phyloP scores from a whole-genome alignment of 768 basidiomycete species.

The Psilocybe sp. region DNA sequence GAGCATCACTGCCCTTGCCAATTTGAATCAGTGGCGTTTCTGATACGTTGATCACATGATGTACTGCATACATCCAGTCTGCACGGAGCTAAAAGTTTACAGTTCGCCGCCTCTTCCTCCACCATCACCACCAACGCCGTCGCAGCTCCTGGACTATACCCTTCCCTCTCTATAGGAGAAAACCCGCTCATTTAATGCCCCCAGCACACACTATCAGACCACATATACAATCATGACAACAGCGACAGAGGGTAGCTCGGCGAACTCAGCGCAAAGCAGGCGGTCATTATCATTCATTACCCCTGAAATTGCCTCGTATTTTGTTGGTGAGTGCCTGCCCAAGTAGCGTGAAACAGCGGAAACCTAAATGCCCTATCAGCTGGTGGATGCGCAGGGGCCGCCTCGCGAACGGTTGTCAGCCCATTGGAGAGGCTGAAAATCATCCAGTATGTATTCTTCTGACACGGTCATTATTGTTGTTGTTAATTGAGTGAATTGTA shows the following conservation, averaged over 20 bases:
- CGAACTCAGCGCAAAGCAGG: slow-evolving; percentile 1
- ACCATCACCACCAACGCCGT: background rate
- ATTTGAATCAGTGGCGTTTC: too few species aligned
- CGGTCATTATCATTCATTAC: slow-evolving; percentile 14
- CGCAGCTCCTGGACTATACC: background rate
- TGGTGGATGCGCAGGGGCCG: slow-evolving; percentile 58
- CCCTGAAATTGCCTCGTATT: slow-evolving; percentile 24
- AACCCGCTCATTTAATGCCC: background rate
- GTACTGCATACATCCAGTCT: too few species aligned
- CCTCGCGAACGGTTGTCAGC: slow-evolving; percentile 88
- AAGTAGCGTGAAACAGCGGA: background rate
- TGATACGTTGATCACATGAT: too few species aligned
- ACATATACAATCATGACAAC: slow-evolving; percentile 10
- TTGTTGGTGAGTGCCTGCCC: slow-evolving; percentile 18
- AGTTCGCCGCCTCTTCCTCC: slow-evolving; percentile 12
- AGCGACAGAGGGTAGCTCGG: background rate
- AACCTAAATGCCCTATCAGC: slow-evolving; percentile 27
- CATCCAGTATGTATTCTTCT: slow-evolving; percentile 71
- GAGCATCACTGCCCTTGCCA: too few species aligned
- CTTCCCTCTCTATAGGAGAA: background rate
- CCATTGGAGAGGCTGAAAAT: slow-evolving; percentile 94
- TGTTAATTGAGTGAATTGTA: slow-evolving; percentile 26
- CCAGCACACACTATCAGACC: background rate
- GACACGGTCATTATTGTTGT: background rate
- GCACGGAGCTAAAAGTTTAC: slow-evolving; percentile 16